Base-by-base conservation (phyloP, 1,139 yeast species). In the Pichia sp. region DNA sequence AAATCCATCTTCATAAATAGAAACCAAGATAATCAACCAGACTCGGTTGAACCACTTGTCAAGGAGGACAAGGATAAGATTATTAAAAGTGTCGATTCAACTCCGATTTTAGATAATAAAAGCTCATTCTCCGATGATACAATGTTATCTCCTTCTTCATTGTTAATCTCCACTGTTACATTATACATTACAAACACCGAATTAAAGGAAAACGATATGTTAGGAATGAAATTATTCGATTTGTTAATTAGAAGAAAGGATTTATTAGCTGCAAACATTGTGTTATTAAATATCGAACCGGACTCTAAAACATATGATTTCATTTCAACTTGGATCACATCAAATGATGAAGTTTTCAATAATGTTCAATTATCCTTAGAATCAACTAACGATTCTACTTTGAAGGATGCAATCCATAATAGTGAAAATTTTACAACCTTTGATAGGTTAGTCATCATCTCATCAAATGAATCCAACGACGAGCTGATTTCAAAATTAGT, bases 1-100 rank as follows among this genome's bases (percentile, higher is more conserved):
- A 57, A 55, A 27, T 56, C 56, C 22, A 36, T 62, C 2, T 58
- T 62, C 38, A 57, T 62, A 19, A 62, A 60, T 44, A 60, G 58
- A 39, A 56, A 55, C 38, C 58, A 54, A 46, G 58, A 54, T 20
- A 24, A 24, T 24, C 27, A 24, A 28, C 14, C 14, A 10, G 31
- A 28, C 11, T 5, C 11, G 5, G 11, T 28, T 10, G 31, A 28
- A 10, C 14, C 4, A 12, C 6, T 12, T 10, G n/a, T 28, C 14
- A 28, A 9, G 10, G 31, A 11, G 10, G n/a, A 4, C 5, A 19
- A 28, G 3, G 31, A 37, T 22, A 38, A 40, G 11, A 15, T 15
- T 20, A 33, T 30, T 20, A 34, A 22, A 6, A 30, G 24, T 27
- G 46, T 38, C 9, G 27, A n/a, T 20, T 34, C 32, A 20, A 28